Percentiles rank a stretch among this genome's conserved stretches.
Evolutionary conservation across 225 moss, liverwort and hornwort genomes (phyloP).

Genomic region (Bryoerythrophyllum caledonicum): DNA sequence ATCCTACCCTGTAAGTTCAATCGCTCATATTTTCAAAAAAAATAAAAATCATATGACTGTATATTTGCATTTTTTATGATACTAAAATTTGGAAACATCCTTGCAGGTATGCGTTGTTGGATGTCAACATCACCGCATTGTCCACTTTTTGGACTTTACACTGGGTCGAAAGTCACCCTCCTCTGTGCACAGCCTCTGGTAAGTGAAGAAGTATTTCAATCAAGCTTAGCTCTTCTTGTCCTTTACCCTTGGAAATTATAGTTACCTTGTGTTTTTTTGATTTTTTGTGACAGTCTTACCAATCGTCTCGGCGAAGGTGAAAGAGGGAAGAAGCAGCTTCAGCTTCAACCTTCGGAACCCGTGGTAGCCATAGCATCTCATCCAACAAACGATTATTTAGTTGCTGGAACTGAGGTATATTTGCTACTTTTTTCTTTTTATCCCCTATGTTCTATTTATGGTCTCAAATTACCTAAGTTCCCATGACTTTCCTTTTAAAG

Average conservation of each 20-base stretch:
- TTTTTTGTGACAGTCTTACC: slow-evolving; percentile 28
- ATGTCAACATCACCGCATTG: slow-evolving; percentile 47
- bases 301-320: slow-evolving; percentile 16
- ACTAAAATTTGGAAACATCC: background rate
- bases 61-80: no score
- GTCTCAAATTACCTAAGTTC: background rate
- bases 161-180: slow-evolving; percentile 57
- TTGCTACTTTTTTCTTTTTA: background rate
- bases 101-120: slow-evolving; percentile 79
- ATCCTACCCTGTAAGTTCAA: slow-evolving; percentile 60
- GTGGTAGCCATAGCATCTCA: slow-evolving; percentile 71
- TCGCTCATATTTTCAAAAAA: background rate
- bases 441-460: no score
- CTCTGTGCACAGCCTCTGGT: slow-evolving; percentile 58
- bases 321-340: slow-evolving; percentile 49
- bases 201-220: slow-evolving; percentile 20
- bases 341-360: slow-evolving; percentile 47
- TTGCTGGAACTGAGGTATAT: slow-evolving; percentile 79
- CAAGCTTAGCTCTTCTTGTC: background rate
- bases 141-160: slow-evolving; percentile 64
- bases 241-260: background rate
- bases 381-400: slow-evolving; percentile 69
- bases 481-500: slow-evolving; percentile 5
- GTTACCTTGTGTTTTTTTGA: slow-evolving; percentile 11
- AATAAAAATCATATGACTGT: no score